These are phyloP conservation scores for Urtica urens DNA, from an alignment of 306 rosid genomes.

Conservation along the genomic window DNA sequence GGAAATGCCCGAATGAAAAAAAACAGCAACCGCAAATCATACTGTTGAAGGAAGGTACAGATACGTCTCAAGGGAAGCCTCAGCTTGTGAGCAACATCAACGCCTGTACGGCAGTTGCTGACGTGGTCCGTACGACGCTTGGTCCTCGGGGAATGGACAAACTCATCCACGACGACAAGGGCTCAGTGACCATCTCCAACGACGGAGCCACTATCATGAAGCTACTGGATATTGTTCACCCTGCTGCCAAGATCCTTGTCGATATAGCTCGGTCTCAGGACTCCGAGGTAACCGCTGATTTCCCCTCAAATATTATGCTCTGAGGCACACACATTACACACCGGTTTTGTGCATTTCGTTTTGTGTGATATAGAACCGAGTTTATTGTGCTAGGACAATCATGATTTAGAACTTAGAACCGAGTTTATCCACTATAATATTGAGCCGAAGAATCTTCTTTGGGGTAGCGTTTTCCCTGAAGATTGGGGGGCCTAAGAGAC, in stretches of 20 bases:
- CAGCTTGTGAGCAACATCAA: conserved; percentile 93
- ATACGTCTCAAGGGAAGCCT: conserved; percentile 89
- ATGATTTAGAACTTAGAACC: too few relatives aligned
- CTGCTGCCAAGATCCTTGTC: conserved; percentile 93
- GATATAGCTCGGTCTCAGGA: conserved; percentile 97
- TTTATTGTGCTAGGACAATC: too few relatives aligned
- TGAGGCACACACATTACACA: too few relatives aligned
- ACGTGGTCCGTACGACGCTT: conserved; percentile 79
- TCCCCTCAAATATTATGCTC: too few relatives aligned
- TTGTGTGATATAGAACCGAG: too few relatives aligned
- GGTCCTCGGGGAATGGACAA: conserved; percentile 99
- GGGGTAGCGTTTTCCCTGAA: too few relatives aligned
- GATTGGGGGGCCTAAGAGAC: too few relatives aligned
- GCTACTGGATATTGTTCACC: conserved; percentile 84
- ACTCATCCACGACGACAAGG: conserved; percentile 89
- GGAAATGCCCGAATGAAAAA: background rate
- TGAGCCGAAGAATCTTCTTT: too few relatives aligned
- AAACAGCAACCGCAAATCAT: conserved; percentile 98
- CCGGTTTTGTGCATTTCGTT: too few relatives aligned
- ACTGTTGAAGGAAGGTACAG: conserved; percentile 89
- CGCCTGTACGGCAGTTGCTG: conserved; percentile 90
- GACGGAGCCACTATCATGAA: conserved; percentile 99
- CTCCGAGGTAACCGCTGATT: conserved; percentile 51
- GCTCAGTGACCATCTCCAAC: conserved; percentile 81
- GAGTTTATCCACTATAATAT: too few relatives aligned